A percentile compares a stretch with the other conserved stretches of the same genome.
Conservation (phyloP, 768 basidiomycete species). For the Xerocomellus amylosporus region DNA sequence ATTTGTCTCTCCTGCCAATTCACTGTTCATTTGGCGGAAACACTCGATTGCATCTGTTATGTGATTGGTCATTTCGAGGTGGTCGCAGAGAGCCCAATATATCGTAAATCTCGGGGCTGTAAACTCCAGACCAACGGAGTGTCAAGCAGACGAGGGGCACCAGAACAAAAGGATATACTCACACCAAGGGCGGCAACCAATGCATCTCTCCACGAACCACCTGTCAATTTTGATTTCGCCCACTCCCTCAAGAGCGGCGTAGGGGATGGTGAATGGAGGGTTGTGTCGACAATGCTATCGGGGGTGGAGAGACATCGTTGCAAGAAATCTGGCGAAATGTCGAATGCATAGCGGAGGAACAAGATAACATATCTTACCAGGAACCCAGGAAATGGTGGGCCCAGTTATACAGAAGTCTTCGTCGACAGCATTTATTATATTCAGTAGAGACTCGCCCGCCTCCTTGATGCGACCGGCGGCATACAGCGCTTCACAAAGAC, state of each 20-base stretch:
- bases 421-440: no score
- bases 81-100: not conserved
- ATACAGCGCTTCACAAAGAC: no score
- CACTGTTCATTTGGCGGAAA: not conserved
- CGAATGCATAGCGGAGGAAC: not conserved
- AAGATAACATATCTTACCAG: no score
- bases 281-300: no score
- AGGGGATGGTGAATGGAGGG: not conserved
- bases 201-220: not conserved
- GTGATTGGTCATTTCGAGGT: not conserved
- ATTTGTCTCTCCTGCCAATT: not conserved
- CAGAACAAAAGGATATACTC: not conserved
- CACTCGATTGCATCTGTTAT: not conserved
- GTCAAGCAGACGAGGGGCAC: not conserved
- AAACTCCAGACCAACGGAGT: not conserved
- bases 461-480: no score
- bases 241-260: not conserved
- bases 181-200: not conserved
- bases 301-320: no score
- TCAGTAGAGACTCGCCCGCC: no score
- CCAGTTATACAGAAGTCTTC: no score
- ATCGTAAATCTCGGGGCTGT: not conserved
- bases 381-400: no score
- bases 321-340: not conserved
- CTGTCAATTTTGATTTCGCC: not conserved